phyloP scores from a whole-genome alignment of 106 monocot species.

The Chionographis japonica region DNA sequence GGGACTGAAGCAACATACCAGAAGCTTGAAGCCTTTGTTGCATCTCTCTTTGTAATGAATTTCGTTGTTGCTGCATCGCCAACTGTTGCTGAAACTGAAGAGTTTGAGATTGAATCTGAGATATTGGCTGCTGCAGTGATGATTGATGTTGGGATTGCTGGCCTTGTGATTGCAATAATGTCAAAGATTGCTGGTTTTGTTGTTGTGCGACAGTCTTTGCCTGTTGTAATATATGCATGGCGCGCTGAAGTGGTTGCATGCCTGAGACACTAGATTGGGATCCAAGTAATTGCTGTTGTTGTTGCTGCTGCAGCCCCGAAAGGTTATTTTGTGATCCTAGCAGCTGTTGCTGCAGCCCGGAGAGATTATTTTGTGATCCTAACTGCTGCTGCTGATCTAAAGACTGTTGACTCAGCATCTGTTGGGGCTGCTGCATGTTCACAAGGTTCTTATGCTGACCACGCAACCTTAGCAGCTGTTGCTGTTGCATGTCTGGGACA shows the following conservation, averaged over 20 bases:
- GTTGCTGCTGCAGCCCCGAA: constrained; percentile 6
- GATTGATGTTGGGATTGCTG: constrained; percentile 24
- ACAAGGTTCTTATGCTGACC: constrained; percentile 29
- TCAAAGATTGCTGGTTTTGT: constrained; percentile 22
- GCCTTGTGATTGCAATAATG: constrained; percentile 31
- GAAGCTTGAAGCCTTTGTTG: constrained; percentile 36
- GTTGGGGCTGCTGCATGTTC: constrained; percentile 33
- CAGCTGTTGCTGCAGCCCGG: constrained; percentile 5
- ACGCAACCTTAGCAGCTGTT: constrained; percentile 28
- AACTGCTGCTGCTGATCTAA: constrained; percentile 3
- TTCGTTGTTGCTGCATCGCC: constrained; percentile 20
- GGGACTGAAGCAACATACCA: constrained; percentile 19
- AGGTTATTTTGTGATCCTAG: constrained; percentile 17
- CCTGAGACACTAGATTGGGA: constrained; percentile 7
- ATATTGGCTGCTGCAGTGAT: constrained; percentile 24
- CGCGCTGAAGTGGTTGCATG: constrained; percentile 9
- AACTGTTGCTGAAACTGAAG: constrained; percentile 27
- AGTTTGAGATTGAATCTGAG: constrained; percentile 29
- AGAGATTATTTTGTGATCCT: constrained; percentile 20
- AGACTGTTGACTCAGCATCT: constrained; percentile 23
- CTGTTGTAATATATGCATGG: constrained; percentile 26
- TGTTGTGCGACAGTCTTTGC: constrained; percentile 19
- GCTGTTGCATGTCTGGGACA: constrained; percentile 21
- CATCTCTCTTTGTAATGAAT: constrained; percentile 23
- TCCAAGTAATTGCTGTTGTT: constrained; percentile 8